Evolutionary conservation across 331 rosid species (phyloP), one percentile per base, ranked within the genome.

Genomic region (Quercus lobata): DNA sequence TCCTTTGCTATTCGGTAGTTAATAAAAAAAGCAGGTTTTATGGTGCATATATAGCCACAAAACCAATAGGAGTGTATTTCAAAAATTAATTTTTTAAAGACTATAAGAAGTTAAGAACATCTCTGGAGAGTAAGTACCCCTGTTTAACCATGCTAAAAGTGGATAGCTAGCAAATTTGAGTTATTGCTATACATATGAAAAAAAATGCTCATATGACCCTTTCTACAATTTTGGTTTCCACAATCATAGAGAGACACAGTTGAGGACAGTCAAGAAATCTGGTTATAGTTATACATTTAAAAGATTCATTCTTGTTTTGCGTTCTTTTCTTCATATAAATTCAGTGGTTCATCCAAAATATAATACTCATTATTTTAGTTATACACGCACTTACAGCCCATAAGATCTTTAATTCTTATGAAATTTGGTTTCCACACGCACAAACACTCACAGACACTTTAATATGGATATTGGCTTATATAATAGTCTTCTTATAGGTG

Each of bases 401-500:
- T 18, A 66, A 66, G 35, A 21, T 32, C 10, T 62, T 25, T 34
- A 60, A 11, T 60, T 60, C 66, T 60, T 22, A 11, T 22, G 66
- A n/a, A 60, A 22, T 60, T 60, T 60, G 34, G 66, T 29, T 60
- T 60, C 32, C 27, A 22, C 32, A 3, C 17, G 5, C 7, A 24
- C 30, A 60, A 60, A 22, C 15, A 60, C 12, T 16, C 5, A 24
- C 32, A 12, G 30, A 10, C 66, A 22, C 32, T 60, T 60, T 57
- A 22, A 21, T 60, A 24, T 21, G 30, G 66, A 60, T 60, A 21
- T 25, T 9, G 17, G 16, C 17, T 60, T 5, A 35, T 63, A 24
- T 68, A 69, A 18, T 60, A 46, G 34, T 79, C 21, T 21, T 72
- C 57, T 82, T 79, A 66, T 77, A 88, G 91, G 87, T 82, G 69